Evolutionary conservation across 768 basidiomycete genomes (phyloP), one percentile per base, ranked within the genome.

Genomic region (Daedalea quercina): DNA sequence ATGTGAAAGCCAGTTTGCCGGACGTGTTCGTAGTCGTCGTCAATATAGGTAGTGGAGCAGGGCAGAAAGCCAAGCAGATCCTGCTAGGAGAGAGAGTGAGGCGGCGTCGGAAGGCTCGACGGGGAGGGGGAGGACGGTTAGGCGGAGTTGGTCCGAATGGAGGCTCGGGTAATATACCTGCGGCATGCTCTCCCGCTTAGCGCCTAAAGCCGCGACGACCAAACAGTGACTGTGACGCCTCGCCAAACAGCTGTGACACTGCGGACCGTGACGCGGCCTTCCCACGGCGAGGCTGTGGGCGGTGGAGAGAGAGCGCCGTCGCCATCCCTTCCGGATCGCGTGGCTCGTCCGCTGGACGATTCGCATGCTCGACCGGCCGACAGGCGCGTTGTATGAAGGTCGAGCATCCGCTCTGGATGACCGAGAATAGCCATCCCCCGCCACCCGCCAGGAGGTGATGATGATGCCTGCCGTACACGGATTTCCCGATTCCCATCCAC

Each of bases 91-190:
- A 41, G 54, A 19, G 17, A 28, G 54, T 20, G 22, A 52, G 31
- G 28, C n/a, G 47, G 51, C 40, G 48, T 49, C 48, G 54, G 54
- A 22, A 12, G 44, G 48, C 28, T 40, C 19, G 53, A 47, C 50
- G 51, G 54, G 37, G n/a, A n/a, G n/a, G 48, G 52, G 54, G 46
- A 33, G 51, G 48, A 51, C 22, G 25, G 46, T 45, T 47, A 35
- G 28, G 49, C 45, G 52, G 50, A 52, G 54, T 50, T 31, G 48
- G 35, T 15, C 37, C 37, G 33, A 34, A 49, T 37, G 33, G 15
- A 31, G 24, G 51, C 9, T 44, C 51, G 43, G 51, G 50, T 57
- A 57, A 54, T 57, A 57, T 57, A 57, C 53, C 41, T 28, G 37
- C 37, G 37, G 8, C 7, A 40, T 19, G 37, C 37, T 15, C 4